These are phyloP conservation scores for Primulina huaijiensis DNA, from an alignment of 257 asterid genomes.

Conservation along the genomic window DNA sequence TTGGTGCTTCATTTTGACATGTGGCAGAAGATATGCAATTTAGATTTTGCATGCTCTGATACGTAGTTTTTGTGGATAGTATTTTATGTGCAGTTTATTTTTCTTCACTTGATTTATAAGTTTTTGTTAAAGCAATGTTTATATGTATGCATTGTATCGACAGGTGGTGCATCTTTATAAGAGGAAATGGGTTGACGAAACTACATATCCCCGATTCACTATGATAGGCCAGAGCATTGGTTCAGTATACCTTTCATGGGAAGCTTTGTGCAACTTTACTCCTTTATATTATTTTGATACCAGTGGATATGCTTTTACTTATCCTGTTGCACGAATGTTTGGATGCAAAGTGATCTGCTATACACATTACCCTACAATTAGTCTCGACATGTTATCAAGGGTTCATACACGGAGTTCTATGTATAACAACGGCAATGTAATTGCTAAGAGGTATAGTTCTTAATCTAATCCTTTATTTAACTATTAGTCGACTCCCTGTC, in stretches of 20 bases:
- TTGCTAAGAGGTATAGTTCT: slow-evolving; percentile 63
- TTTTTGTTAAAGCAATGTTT: not conserved
- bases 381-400: slow-evolving; percentile 93
- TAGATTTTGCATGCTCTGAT: not conserved
- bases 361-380: slow-evolving; percentile 95
- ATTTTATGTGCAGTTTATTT: not conserved
- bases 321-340: slow-evolving; percentile 82
- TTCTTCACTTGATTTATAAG: slow-evolving; percentile 6
- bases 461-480: not conserved
- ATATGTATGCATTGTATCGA: slow-evolving; percentile 20
- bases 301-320: slow-evolving; percentile 94
- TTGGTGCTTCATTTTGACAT: not conserved
- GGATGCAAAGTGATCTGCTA: slow-evolving; percentile 89
- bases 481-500: not conserved
- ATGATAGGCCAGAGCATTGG: slow-evolving; percentile 98
- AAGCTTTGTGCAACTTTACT: slow-evolving; percentile 71
- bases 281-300: slow-evolving; percentile 87
- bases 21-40: slow-evolving; percentile 11
- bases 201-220: slow-evolving; percentile 86
- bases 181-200: slow-evolving; percentile 89
- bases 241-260: slow-evolving; percentile 86
- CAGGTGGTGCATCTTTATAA: slow-evolving; percentile 79
- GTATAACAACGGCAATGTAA: slow-evolving; percentile 78
- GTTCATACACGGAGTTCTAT: slow-evolving; percentile 65
- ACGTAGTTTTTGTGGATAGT: slow-evolving; percentile 4